Evolutionary conservation across 768 basidiomycete species (phyloP), one percentile per base, ranked within the genome.

Genomic region (Russula sp.): DNA sequence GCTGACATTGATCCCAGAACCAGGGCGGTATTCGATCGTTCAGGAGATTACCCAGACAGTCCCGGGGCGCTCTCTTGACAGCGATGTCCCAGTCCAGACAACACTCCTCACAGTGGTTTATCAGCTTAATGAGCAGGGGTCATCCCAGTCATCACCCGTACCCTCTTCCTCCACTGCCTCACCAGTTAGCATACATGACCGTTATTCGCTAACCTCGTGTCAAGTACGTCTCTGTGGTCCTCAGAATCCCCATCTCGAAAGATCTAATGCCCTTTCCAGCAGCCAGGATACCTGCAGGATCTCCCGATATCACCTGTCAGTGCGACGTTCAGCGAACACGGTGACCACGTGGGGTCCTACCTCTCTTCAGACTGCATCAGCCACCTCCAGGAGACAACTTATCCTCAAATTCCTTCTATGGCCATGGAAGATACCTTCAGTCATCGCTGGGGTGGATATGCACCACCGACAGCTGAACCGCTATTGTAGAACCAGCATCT

Each of bases 1-100:
- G 25, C 42, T 63, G 52, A 63, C 25, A 8, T 18, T 25, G 46
- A n/a, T 50, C 34, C 10, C 63, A 89, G 88, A 90, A 71, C 84
- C 86, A 22, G 82, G 85, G 5, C 72, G 79, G 58, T 89, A 81
- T 71, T 82, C 79, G 2, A 86, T 90, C 68, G 73, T 82, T 46
- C 88, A 90, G 69, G 81, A 85, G 53, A 83, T 90, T 49, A 68
- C 72, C 56, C 70, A 70, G 49, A 67, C 61, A 10, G 46, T 60
- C 14, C 59, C 56, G 8, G 51, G 48, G 5, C 56, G 49, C 22
- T 46, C 64, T 49, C 34, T 59, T 41, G 56, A 64, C n/a, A 62
- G 56, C 22, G 65, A 59, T 20, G 16, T 59, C 50, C 48, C 51
- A 10, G 39, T 63, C 36, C 48, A 60, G 22, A 36, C 58, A 42